Percentiles rank a stretch among this genome's conserved stretches.
Conservation (phyloP, 768 basidiomycete genomes). For the Leucosporidium yakuticum region DNA sequence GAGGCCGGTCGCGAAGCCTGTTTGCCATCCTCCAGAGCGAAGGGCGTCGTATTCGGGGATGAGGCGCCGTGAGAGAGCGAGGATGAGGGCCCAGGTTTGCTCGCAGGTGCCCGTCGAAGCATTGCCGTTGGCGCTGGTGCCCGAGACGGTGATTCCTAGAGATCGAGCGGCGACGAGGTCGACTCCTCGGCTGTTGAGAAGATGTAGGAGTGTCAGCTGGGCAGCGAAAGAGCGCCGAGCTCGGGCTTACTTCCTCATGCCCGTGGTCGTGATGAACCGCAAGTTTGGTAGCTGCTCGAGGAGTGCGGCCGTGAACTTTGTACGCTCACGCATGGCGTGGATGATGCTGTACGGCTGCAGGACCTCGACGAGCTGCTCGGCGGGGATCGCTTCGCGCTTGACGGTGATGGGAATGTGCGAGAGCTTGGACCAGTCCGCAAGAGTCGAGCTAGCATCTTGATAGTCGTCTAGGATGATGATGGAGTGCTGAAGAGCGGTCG, state of each 20-base stretch:
- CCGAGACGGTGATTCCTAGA: conserved; percentile 54
- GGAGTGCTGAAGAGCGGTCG: conserved; percentile 32
- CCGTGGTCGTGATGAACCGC: conserved; percentile 59
- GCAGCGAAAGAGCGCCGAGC: background rate
- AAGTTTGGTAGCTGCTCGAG: conserved; percentile 58
- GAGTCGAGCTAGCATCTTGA: conserved; percentile 51
- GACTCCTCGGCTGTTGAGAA: conserved; percentile 41
- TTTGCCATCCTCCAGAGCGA: conserved; percentile 55
- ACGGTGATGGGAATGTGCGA: conserved; percentile 36
- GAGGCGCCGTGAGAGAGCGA: conserved; percentile 54
- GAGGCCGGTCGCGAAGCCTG: conserved; percentile 51
- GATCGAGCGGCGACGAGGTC: conserved; percentile 50
- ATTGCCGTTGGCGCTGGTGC: conserved; percentile 43
- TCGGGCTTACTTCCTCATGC: conserved; percentile 47
- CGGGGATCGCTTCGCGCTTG: conserved; percentile 51
- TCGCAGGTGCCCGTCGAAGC: conserved; percentile 53
- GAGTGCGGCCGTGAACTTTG: conserved; percentile 52
- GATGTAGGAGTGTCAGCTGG: no score
- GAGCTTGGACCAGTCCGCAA: conserved; percentile 54
- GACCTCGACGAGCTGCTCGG: conserved; percentile 50
- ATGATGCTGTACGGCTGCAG: conserved; percentile 55
- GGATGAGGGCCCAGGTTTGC: conserved; percentile 60
- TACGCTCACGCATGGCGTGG: conserved; percentile 63
- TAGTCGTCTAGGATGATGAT: conserved; percentile 62
- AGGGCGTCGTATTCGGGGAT: conserved; percentile 52